Evolutionary conservation across 495 filamentous ascomycete genomes (phyloP), one percentile per base, ranked within the genome.

Genomic region (Platismatia glauca): DNA sequence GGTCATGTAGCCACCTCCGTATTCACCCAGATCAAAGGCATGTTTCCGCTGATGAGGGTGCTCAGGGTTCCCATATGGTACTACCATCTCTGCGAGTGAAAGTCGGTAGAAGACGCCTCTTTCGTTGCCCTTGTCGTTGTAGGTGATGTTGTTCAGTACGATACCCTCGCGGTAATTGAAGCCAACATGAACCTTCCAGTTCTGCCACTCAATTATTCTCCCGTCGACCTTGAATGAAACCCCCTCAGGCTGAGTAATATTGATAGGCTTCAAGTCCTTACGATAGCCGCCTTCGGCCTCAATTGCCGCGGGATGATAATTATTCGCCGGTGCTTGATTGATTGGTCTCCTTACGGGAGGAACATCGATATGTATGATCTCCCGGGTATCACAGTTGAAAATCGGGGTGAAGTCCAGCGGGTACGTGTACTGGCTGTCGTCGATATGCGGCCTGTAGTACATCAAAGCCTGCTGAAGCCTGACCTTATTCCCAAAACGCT

Each of bases 81-180:
- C 92, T 2, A 96, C 91, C 92, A 97, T 97, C 78, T 97, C 92
- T 3, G 91, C 89, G 8, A 97, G 80, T 1, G 91, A 95, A n/a
- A 97, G 78, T 60, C 92, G 83, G 78, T 93, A 96, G 77, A 97
- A 95, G 38, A 95, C 76, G 1, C 88, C 87, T 35, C 92, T 82
- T 50, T 88, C 81, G 41, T 77, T 86, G 43, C 90, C 91, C 69
- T 90, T 89, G 74, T 96, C 92, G 69, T 91, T 92, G 77, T 86
- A 93, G 39, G 87, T 91, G 71, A 96, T 89, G 73, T 96, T 90
- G 73, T 89, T 92, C 27, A 97, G 79, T 20, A 96, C 86, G 62
- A 96, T 89, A 35, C 92, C 92, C 72, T 97, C 92, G n/a, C 89
- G 83, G 75, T 96, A 91, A 79, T 93, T 96, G 81, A 96, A 97